Conservation (phyloP, 768 basidiomycete species). For the Lactarius deliciosus region DNA sequence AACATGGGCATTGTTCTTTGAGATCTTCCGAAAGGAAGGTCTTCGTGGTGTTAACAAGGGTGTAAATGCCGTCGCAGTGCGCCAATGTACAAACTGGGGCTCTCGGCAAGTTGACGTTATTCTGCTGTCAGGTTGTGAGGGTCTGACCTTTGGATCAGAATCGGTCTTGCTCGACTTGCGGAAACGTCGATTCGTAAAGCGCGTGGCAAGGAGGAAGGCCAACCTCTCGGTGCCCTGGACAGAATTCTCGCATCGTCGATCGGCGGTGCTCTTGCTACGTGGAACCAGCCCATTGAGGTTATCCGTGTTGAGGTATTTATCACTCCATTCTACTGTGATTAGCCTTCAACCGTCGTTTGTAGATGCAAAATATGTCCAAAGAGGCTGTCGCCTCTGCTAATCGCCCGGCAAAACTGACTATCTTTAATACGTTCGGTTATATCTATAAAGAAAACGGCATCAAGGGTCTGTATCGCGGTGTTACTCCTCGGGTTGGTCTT, state of each 20-base stretch:
- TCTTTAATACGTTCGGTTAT: conserved; percentile 87
- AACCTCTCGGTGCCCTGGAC: conserved; percentile 72
- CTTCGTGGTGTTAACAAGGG: conserved; percentile 98
- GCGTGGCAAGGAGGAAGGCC: conserved; percentile 75
- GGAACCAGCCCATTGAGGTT: conserved; percentile 99
- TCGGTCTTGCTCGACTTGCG: conserved; percentile 94
- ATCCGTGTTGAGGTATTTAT: conserved; percentile 86
- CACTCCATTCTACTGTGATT: not conserved
- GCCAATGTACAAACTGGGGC: conserved; percentile 93
- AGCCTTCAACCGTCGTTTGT: conserved; percentile 1
- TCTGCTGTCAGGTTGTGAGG: conserved; percentile 6
- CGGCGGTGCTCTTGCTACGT: conserved; percentile 94
- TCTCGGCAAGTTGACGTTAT: conserved; percentile 58
- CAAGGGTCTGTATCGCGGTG: conserved; percentile 95
- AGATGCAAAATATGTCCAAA: conserved; percentile 99
- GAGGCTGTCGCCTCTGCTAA: conserved; percentile 57
- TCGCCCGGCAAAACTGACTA: conserved; percentile 89
- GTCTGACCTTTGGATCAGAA: conserved; percentile 48
- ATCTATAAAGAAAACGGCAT: conserved; percentile 97
- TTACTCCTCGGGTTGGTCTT: conserved; percentile 93
- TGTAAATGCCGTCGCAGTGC: conserved; percentile 91
- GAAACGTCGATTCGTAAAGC: conserved; percentile 75
- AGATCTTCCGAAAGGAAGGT: conserved; percentile 93
- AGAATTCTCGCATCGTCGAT: conserved; percentile 87
- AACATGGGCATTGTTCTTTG: conserved; percentile 91